Base-by-base conservation (phyloP, 2,329 filamentous ascomycete species). In the Verticillium nubilum region DNA sequence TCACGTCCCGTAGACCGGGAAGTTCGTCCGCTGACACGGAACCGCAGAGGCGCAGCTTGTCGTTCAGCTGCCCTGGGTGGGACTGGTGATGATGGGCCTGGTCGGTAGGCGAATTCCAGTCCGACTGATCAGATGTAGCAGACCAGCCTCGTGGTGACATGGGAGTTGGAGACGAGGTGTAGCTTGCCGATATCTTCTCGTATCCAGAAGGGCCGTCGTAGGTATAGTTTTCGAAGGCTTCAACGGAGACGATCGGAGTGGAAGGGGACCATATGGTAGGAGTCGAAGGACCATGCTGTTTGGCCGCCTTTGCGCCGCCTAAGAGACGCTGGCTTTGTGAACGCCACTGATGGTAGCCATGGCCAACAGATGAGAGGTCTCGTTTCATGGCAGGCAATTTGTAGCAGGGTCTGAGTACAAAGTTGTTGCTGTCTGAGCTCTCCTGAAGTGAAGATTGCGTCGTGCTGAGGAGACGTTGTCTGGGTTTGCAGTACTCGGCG, bases 221-320 rank as follows among this genome's bases (percentile, higher is more conserved):
- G 52, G 70, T 71, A 58, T 72, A 71, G 60, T 69, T 69, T 23
- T 78, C 75, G 54, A 72, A 67, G 26, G 77, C 76, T 33, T 76
- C 72, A 37, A 69, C 68, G 13, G 68, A 68, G 9, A 69, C 68
- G 9, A 63, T 62, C 12, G 73, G 74, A 29, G 77, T 74, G 27
- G 74, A 77, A 35, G 26, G 52, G 17, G 13, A 3, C 52, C 52
- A 53, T 15, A 6, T n/a, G 5, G 7, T 23, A 15, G 25, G 1
- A 10, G 25, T 2, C 15, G 42, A 19, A 37, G 35, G 17, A n/a
- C 2, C 13, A 50, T 23, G 25, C 10, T 50, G n/a, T 19, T 50
- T 13, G n/a, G 9, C 19, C 7, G n/a, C 42, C 13, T 6, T 10
- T 23, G 9, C 5, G 19, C 19, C 19, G 10, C 19, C 19, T 9